A percentile compares a stretch with the other conserved stretches of the same genome.
phyloP scores from a whole-genome alignment of 192 early-diverging fungal genomes.

The Coemansia sp. region DNA sequence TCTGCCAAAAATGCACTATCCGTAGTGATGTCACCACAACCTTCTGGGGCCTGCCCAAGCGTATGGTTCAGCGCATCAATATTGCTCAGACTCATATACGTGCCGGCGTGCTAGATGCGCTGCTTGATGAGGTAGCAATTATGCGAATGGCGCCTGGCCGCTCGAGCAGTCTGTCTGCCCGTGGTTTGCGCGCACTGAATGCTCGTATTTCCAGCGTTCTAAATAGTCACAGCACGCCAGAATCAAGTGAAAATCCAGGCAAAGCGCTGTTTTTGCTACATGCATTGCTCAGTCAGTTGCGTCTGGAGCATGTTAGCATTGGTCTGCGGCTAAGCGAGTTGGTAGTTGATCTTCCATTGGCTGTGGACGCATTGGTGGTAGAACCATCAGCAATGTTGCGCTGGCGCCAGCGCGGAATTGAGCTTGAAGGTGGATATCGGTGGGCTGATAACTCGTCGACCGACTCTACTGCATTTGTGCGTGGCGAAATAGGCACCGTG shows the following conservation, averaged over 20 bases:
- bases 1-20: conserved; percentile 44
- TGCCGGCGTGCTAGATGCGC: conserved; percentile 36
- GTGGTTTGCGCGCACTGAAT: conserved; percentile 28
- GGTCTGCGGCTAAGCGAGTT: conserved; percentile 30
- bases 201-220: conserved; percentile 27
- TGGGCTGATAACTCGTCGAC: conserved; percentile 25
- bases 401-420: conserved; percentile 44
- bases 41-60: conserved; percentile 53
- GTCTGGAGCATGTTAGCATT: conserved; percentile 44
- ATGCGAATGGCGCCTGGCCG: conserved; percentile 30
- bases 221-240: conserved; percentile 7
- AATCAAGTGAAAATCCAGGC: neutral
- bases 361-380: conserved; percentile 23
- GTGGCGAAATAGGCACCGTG: conserved; percentile 23
- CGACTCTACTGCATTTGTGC: conserved; percentile 47
- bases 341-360: conserved; percentile 49
- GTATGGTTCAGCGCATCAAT: conserved; percentile 40
- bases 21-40: conserved; percentile 51
- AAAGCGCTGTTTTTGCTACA: conserved; percentile 45
- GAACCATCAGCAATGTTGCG: conserved; percentile 40
- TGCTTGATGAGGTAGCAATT: conserved; percentile 43
- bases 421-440: conserved; percentile 37
- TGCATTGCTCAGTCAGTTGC: conserved; percentile 44
- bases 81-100: conserved; percentile 43
- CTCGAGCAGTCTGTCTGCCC: conserved; percentile 22